Base-by-base conservation (phyloP, 73 alveolate genomes). In the Durusdinium trenchii region DNA sequence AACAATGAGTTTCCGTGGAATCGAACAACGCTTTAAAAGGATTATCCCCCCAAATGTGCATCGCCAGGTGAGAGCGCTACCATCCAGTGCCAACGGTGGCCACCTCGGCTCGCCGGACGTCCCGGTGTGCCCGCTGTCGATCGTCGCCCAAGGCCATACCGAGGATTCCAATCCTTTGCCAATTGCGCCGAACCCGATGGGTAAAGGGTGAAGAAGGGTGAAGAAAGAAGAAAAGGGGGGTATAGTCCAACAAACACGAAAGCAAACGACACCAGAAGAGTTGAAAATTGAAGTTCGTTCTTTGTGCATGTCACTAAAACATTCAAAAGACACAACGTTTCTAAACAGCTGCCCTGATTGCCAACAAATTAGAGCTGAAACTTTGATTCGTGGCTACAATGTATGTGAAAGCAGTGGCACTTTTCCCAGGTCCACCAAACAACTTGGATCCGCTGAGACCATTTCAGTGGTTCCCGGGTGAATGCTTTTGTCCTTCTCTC, bases 391-490 rank as follows among this genome's bases (percentile, higher is more conserved):
- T 46, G n/a, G n/a, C n/a, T n/a, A n/a, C n/a, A n/a, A n/a, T n/a
- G n/a, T n/a, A n/a, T n/a, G n/a, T n/a, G n/a, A n/a, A n/a, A n/a
- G n/a, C n/a, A n/a, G n/a, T n/a, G n/a, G n/a, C n/a, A n/a, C n/a
- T n/a, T n/a, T n/a, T n/a, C n/a, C n/a, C 51, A 86, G 95, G 95
- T 60, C 84, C 95, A 32, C 52, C 60, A 61, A 86, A 86, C 95
- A 86, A 86, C 46, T 35, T 86, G 95, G 95, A 86, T 42, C 81
- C 95, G 4, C 50, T 51, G 35, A 30, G 95, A n/a, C 64, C 78
- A 46, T 86, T 86, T 48, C 1, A 48, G 73, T 86, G 95, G 95
- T 69, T 61, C 52, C 95, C 95, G 43, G 95, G 95, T 45, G 95
- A 86, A 46, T 86, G 95, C 47, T 86, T 86, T 83, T 86, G 95